Percentiles rank a stretch among this genome's conserved stretches.
phyloP scores from a whole-genome alignment of 106 monocot species.

The Dendrobium catenatum region DNA sequence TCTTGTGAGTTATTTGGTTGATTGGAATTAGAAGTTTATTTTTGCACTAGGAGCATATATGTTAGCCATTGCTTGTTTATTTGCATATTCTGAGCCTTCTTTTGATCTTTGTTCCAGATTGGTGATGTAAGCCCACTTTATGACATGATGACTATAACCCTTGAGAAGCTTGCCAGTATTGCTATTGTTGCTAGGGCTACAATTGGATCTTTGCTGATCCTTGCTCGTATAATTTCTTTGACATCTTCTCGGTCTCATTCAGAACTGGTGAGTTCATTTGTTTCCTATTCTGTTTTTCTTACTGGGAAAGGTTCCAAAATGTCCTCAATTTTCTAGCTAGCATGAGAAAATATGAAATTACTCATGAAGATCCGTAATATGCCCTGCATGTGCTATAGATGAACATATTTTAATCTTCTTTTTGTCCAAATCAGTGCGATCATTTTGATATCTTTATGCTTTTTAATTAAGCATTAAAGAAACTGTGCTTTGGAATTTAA shows the following conservation, averaged over 20 bases:
- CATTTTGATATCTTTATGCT: neutral
- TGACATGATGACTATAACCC: conserved; percentile 80
- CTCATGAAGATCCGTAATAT: neutral
- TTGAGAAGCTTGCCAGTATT: conserved; percentile 66
- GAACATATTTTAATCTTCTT: neutral
- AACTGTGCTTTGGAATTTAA: neutral
- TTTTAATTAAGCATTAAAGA: neutral
- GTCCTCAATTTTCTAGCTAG: neutral
- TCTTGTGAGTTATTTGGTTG: neutral
- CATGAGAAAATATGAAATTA: neutral
- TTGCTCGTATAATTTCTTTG: conserved; percentile 72
- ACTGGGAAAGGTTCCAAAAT: neutral
- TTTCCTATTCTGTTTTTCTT: neutral
- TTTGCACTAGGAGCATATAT: neutral
- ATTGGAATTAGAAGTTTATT: neutral
- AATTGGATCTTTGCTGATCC: conserved; percentile 78
- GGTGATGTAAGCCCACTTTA: conserved; percentile 56
- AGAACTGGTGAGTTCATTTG: conserved; percentile 29
- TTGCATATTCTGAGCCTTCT: neutral
- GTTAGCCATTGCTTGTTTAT: neutral
- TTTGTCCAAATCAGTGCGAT: neutral
- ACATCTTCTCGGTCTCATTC: conserved; percentile 30
- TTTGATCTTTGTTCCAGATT: conserved; percentile 31
- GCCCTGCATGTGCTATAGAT: neutral
- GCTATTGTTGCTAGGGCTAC: conserved; percentile 66